A percentile compares a stretch with the other conserved stretches of the same genome.
These are phyloP conservation scores for Mimosa pudica DNA, from an alignment of 306 rosid genomes.

Conservation along the genomic window DNA sequence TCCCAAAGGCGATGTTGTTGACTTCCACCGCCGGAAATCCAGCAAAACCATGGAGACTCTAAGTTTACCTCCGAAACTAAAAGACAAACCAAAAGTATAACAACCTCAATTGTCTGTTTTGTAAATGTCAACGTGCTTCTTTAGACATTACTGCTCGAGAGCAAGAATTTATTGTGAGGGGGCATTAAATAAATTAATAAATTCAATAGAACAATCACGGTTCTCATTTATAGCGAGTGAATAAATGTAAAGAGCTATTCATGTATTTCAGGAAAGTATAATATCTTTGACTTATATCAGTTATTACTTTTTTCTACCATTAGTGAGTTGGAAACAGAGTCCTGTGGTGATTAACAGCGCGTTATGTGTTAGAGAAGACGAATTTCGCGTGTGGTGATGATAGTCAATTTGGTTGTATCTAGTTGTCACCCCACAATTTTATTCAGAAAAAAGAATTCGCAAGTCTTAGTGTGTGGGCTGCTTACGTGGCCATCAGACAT, in stretches of 20 bases:
- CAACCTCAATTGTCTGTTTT: not conserved
- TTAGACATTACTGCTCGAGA: not conserved
- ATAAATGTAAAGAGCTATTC: slow-evolving; percentile 4
- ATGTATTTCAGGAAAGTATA: slow-evolving; percentile 5
- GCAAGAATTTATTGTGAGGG: not conserved
- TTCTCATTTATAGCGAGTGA: slow-evolving; percentile 4
- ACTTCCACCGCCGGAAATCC: not conserved
- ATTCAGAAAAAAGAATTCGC: not conserved
- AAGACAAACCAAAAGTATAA: not conserved
- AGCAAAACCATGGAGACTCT: not conserved
- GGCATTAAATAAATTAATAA: not conserved
- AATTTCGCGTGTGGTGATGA: slow-evolving; percentile 48
- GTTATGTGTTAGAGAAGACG: slow-evolving; percentile 39
- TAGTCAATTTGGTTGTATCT: slow-evolving; percentile 57
- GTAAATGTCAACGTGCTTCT: not conserved
- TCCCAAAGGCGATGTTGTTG: not conserved
- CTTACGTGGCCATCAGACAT: slow-evolving; percentile 25
- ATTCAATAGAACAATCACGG: not conserved
- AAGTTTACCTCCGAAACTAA: not conserved
- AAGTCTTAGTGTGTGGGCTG: not conserved
- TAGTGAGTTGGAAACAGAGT: not conserved
- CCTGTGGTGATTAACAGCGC: slow-evolving; percentile 30
- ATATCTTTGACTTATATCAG: not conserved
- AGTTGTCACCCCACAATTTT: slow-evolving; percentile 42
- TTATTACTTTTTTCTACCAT: not conserved